Conservation (phyloP, 2,329 filamentous ascomycete genomes). For the Calonectria honghensis region DNA sequence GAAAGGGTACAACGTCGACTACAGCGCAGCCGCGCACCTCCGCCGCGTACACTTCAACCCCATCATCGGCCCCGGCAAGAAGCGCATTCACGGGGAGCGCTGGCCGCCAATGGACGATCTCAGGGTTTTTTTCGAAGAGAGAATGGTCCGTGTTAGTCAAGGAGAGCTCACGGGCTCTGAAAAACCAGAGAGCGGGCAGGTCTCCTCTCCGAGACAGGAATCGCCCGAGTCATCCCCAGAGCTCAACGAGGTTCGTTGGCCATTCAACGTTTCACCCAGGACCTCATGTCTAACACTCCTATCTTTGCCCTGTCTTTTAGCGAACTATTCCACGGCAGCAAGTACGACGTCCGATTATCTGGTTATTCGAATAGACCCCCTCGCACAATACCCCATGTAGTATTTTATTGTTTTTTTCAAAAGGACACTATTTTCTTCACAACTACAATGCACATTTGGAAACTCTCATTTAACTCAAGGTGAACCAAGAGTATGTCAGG, state of each 20-base stretch:
- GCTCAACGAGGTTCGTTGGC: not conserved
- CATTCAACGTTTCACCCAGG: not conserved
- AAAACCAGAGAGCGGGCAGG: not conserved
- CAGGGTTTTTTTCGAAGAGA: not conserved
- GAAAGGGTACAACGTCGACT: not conserved
- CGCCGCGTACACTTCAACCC: not conserved
- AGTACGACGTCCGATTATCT: not conserved
- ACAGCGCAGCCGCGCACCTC: not conserved
- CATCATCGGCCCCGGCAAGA: no score
- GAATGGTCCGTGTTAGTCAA: not conserved
- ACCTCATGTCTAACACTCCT: not conserved
- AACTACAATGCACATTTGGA: not conserved
- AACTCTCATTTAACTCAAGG: not conserved
- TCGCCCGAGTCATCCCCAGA: not conserved
- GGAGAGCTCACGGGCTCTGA: not conserved
- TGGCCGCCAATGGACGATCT: not conserved
- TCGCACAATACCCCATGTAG: no score
- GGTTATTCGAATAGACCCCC: not conserved
- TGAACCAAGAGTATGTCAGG: not conserved
- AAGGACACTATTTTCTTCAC: not conserved
- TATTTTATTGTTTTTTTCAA: not conserved
- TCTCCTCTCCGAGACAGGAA: not conserved
- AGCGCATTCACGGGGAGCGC: not conserved
- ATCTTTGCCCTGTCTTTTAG: not conserved
- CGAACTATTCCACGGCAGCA: not conserved